Evolutionary conservation across 306 rosid genomes (phyloP).

Genomic region (Citrullus amarus): DNA sequence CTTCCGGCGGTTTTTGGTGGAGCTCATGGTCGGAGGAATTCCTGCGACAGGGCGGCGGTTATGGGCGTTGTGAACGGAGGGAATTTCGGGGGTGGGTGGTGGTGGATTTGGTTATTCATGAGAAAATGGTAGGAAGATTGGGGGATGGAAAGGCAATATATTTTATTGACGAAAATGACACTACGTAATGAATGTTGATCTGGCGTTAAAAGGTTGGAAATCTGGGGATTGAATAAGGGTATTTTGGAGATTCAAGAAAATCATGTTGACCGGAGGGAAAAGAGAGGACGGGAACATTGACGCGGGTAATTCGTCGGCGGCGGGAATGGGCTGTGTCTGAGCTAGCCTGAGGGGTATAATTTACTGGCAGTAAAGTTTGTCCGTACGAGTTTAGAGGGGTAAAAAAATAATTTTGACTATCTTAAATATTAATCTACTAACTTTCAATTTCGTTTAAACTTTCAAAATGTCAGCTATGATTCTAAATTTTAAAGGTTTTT

Average conservation of each 20-base stretch:
- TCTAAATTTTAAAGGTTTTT: too few relatives aligned
- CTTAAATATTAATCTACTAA: too few relatives aligned
- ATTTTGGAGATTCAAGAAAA: neutral
- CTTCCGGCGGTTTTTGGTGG: constrained; percentile 70
- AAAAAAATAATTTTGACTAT: neutral
- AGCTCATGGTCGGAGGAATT: constrained; percentile 25
- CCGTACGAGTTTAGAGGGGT: neutral
- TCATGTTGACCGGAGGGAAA: neutral
- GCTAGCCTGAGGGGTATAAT: neutral
- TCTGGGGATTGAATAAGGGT: neutral
- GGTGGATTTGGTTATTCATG: constrained; percentile 6
- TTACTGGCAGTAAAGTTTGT: neutral
- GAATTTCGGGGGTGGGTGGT: constrained; percentile 28
- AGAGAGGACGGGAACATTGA: neutral
- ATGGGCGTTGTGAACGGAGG: constrained; percentile 23
- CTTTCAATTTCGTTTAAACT: too few relatives aligned
- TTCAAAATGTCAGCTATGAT: too few relatives aligned
- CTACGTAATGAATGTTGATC: neutral
- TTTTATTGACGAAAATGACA: constrained; percentile 7
- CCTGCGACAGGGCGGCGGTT: neutral
- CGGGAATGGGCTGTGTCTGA: neutral
- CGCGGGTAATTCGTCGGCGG: constrained; percentile 1
- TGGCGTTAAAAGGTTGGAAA: neutral
- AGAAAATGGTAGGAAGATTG: neutral
- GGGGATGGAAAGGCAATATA: neutral